Base-by-base conservation (phyloP, 805 yeast species). In the Ogataea ramenticola region DNA sequence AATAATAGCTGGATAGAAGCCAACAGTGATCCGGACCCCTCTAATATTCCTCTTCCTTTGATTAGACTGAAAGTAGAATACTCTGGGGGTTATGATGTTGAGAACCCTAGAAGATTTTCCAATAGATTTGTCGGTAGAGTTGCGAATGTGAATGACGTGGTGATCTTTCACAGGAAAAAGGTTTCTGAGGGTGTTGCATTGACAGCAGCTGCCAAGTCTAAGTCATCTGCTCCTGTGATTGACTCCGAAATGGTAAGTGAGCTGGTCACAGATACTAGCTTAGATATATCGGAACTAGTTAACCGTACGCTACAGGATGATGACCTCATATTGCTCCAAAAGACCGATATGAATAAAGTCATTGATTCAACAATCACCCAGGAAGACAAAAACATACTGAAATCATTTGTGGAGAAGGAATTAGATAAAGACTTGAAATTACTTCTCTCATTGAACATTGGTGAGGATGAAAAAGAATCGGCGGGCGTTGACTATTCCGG, bases 11-110 rank as follows among this genome's bases (percentile, higher is more conserved):
- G 80, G 71, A 58, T 51, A 22, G 60, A 55, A 6, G 46, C 49
- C n/a, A 61, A 64, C 38, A 41, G 27, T 5, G 61, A 52, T 4
- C 53, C 53, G 4, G 47, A 40, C 14, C 33, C 32, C 8, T 41
- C 43, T 4, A 52, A 42, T 15, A 55, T 71, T n/a, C 93, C 95
- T 0, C 64, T 90, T 19, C 99, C 99, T 0, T 66, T 93, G 40
- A 69, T 93, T 4, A 67, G 99, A 39, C 61, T 93, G 16, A 68
- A 89, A 31, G 96, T 90, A 0, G 97, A 93, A 52, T 91, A 91
- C 53, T 71, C 86, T 20, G 96, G 95, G 1, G 96, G 90, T 4
- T 91, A 77, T 55, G 96, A 89, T 52, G 88, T 93, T 16, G 98
- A 90, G 55, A 91, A 90, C 56, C 86, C 96, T 0, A 70, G 95